A percentile compares a stretch with the other conserved stretches of the same genome.
These are phyloP conservation scores for Barnettozyma populi DNA, from an alignment of 805 yeast species.

Conservation along the genomic window DNA sequence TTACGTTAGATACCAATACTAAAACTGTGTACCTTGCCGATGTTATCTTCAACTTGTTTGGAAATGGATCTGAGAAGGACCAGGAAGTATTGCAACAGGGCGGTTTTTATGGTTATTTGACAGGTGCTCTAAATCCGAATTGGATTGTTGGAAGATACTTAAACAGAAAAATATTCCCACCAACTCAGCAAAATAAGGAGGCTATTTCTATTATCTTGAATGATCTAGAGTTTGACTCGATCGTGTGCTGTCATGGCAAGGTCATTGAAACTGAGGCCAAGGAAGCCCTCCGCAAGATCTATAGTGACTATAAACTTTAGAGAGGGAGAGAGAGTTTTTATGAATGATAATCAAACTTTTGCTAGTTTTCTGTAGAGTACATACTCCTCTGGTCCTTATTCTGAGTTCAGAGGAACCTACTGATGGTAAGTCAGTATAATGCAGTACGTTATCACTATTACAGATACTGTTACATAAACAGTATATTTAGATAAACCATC, in stretches of 20 bases:
- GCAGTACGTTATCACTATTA: too few species aligned
- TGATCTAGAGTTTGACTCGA: conserved; percentile 42
- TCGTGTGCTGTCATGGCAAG: conserved; percentile 58
- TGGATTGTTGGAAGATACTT: conserved; percentile 32
- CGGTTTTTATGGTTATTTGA: conserved; percentile 37
- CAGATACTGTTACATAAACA: not conserved
- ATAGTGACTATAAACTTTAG: not conserved
- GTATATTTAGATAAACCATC: not conserved
- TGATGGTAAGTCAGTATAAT: too few species aligned
- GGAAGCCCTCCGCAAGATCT: not conserved
- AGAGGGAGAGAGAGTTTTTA: too few species aligned
- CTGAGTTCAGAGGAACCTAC: too few species aligned
- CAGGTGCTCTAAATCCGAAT: conserved; percentile 38
- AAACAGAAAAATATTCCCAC: conserved; percentile 22
- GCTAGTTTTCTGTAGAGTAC: too few species aligned
- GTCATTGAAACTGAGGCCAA: conserved; percentile 39
- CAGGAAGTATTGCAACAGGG: conserved; percentile 39
- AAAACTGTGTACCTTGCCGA: conserved; percentile 56
- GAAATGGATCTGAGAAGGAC: conserved; percentile 45
- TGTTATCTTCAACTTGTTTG: conserved; percentile 52
- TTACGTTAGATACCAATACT: conserved; percentile 41
- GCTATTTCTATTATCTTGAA: conserved; percentile 17
- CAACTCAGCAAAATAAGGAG: conserved; percentile 9
- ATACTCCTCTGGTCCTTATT: too few species aligned
- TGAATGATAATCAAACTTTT: too few species aligned